Conservation (phyloP, 345 rosid species). For the Bruguiera sexangula region DNA sequence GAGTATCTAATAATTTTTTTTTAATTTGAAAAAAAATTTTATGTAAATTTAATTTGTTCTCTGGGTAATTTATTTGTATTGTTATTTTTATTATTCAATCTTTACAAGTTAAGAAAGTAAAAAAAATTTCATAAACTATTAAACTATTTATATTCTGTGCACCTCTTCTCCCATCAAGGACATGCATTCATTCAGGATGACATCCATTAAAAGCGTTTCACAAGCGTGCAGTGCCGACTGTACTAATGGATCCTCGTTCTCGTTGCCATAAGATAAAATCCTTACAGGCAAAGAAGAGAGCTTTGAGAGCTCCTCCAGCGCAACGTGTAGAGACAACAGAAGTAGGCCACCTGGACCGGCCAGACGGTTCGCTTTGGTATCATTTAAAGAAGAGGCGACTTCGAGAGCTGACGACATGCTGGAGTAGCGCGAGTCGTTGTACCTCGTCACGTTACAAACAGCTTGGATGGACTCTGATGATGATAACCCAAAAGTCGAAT, state of each 20-base stretch:
- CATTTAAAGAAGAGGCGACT: conserved; percentile 11
- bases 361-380: background rate
- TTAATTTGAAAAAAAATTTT: too few relatives aligned
- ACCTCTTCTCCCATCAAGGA: background rate
- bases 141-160: too few relatives aligned
- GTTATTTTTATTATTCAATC: too few relatives aligned
- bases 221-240: conserved; percentile 20
- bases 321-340: conserved; percentile 51
- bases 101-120: too few relatives aligned
- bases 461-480: conserved; percentile 14
- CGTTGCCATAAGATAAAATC: conserved; percentile 17
- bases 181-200: conserved; percentile 17
- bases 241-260: background rate
- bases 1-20: too few relatives aligned
- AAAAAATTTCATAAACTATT: too few relatives aligned
- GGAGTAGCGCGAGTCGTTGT: conserved; percentile 26
- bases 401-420: conserved; percentile 24
- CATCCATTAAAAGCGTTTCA: conserved; percentile 22
- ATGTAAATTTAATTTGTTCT: too few relatives aligned
- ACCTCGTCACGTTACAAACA: conserved; percentile 25
- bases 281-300: conserved; percentile 33
- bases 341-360: conserved; percentile 42
- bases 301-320: conserved; percentile 40
- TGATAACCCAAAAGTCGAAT: background rate
- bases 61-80: too few relatives aligned